Conservation (phyloP, 2,329 filamentous ascomycete genomes). For the Beauveria australis region DNA sequence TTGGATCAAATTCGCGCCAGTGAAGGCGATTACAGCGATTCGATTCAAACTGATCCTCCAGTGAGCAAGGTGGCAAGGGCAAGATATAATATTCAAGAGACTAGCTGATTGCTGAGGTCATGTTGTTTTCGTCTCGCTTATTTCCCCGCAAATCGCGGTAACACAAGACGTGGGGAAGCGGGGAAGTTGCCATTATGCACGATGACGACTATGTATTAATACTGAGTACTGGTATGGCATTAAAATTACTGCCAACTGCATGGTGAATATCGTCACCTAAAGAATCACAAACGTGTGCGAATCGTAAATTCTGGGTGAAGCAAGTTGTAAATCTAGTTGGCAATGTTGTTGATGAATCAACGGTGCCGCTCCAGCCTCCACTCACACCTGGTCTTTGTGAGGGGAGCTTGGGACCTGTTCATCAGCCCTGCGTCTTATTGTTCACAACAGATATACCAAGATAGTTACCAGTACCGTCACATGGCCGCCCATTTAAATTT, state of each 20-base stretch:
- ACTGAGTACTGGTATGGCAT: not conserved
- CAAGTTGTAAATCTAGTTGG: too few relatives aligned
- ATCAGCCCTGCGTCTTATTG: too few relatives aligned
- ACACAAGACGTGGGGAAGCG: conserved; percentile 3
- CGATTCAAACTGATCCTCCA: not conserved
- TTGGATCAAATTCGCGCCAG: not conserved
- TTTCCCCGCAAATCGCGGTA: conserved; percentile 6
- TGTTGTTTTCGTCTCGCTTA: not conserved
- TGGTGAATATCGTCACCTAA: too few relatives aligned
- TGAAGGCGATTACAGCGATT: not conserved
- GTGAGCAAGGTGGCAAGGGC: too few relatives aligned
- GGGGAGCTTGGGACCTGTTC: too few relatives aligned
- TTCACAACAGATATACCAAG: not conserved
- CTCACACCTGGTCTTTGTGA: too few relatives aligned
- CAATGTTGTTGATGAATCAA: not conserved
- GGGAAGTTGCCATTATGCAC: not conserved
- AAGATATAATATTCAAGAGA: not conserved
- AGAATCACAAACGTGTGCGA: not conserved
- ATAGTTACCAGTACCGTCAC: too few relatives aligned
- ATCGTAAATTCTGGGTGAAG: not conserved
- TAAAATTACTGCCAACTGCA: not conserved
- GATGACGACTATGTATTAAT: not conserved
- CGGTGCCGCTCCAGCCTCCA: not conserved
- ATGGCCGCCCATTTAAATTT: too few relatives aligned
- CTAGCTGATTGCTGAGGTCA: not conserved